A percentile compares a stretch with the other conserved stretches of the same genome.
These are phyloP conservation scores for Pythium brassicae DNA, from an alignment of 352 stramenopile genomes.

Conservation along the genomic window DNA sequence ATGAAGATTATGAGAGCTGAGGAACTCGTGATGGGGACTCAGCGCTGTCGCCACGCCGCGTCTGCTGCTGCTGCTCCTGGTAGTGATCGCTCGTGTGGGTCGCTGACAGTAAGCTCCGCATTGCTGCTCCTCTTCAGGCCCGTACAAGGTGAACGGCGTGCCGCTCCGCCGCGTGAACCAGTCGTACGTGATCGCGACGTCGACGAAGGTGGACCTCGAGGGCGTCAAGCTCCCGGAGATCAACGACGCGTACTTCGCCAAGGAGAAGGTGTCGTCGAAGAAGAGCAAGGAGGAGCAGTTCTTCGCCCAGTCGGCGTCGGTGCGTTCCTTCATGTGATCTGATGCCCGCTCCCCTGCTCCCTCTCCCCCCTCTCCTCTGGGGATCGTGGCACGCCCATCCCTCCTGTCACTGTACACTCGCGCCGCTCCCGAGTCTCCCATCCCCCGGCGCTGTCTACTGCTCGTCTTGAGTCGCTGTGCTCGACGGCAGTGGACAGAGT, in stretches of 20 bases:
- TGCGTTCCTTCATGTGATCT: conserved; percentile 44
- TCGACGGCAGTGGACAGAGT: conserved; percentile 9
- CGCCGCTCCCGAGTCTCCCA: background rate
- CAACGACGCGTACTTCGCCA: conserved; percentile 97
- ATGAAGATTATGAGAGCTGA: conserved; percentile 89
- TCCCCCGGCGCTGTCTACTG: background rate
- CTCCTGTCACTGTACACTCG: conserved; percentile 15
- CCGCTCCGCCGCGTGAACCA: conserved; percentile 98
- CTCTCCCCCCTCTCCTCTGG: background rate
- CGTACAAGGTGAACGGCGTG: conserved; percentile 99
- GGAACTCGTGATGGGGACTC: conserved; percentile 26
- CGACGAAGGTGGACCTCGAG: conserved; percentile 95
- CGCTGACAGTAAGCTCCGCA: too few species aligned
- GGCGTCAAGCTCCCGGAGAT: conserved; percentile 92
- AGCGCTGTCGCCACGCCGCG: background rate
- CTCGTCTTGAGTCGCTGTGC: conserved; percentile 1
- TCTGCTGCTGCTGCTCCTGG: background rate
- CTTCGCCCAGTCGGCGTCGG: conserved; percentile 90
- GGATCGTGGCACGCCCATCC: conserved; percentile 2
- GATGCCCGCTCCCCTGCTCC: conserved; percentile 2
- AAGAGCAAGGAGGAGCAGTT: conserved; percentile 97
- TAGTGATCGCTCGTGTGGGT: too few species aligned
- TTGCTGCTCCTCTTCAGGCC: conserved; percentile 65
- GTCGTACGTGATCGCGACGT: conserved; percentile 98
- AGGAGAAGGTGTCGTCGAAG: conserved; percentile 85